A percentile compares a stretch with the other conserved stretches of the same genome.
Evolutionary conservation across 2,329 filamentous ascomycete species (phyloP).

Genomic region (Bipolaris oryzae): DNA sequence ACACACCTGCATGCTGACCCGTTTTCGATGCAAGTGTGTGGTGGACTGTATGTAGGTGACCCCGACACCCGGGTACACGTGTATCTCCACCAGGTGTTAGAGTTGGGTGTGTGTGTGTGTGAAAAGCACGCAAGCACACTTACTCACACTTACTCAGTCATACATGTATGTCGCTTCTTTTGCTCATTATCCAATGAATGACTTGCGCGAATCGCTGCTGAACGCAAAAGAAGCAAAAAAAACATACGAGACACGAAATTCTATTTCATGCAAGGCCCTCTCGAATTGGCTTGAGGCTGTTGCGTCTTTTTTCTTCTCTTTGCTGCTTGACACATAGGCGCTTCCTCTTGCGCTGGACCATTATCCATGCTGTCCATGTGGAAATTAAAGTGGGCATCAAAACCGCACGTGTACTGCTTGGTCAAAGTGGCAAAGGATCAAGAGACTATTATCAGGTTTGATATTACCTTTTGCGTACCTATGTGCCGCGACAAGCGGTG

Average conservation of each 20-base stretch:
- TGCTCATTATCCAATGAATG: not conserved
- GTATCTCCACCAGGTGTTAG: too few species aligned
- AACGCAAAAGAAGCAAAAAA: not conserved
- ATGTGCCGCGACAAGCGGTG: slow-evolving; percentile 4
- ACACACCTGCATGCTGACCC: too few species aligned
- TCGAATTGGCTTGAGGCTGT: too few species aligned
- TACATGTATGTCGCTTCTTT: not conserved
- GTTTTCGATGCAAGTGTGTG: too few species aligned
- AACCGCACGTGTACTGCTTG: not conserved
- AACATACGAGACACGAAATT: too few species aligned
- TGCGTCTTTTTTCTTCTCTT: too few species aligned
- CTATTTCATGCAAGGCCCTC: too few species aligned
- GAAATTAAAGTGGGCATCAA: slow-evolving; percentile 7
- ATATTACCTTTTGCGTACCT: not conserved
- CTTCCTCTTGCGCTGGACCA: not conserved
- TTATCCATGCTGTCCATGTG: slow-evolving; percentile 12
- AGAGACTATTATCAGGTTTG: not conserved
- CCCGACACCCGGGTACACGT: too few species aligned
- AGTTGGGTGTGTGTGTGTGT: too few species aligned
- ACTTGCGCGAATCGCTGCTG: slow-evolving; percentile 6
- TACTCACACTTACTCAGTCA: not conserved
- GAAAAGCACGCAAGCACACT: too few species aligned
- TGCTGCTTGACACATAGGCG: not conserved
- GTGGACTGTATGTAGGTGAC: too few species aligned
- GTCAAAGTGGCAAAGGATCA: not conserved